Conservation (phyloP, 345 rosid genomes). For the Trapa bicornis region DNA sequence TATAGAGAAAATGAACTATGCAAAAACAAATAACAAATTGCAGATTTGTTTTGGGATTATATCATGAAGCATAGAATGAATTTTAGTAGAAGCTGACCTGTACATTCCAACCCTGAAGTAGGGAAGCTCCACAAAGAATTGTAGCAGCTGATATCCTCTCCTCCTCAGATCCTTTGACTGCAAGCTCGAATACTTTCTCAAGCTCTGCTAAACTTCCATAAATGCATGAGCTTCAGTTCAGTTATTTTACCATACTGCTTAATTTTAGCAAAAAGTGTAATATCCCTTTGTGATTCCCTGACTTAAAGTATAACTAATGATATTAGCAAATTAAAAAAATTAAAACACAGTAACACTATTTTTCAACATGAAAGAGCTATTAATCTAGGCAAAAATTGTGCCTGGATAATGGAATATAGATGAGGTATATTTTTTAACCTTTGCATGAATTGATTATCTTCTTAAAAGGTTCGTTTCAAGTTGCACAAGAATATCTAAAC, state of each 20-base stretch:
- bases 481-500: neutral
- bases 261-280: conserved; percentile 51
- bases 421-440: neutral
- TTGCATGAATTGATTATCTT: neutral
- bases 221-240: conserved; percentile 83
- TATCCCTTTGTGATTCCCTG: conserved; percentile 48
- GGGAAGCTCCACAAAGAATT: conserved; percentile 91
- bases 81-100: conserved; percentile 40
- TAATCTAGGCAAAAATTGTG: neutral
- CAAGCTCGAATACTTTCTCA: conserved; percentile 81
- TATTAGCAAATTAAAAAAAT: neutral
- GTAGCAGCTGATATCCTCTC: conserved; percentile 90
- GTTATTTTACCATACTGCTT: conserved; percentile 54
- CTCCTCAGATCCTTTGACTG: conserved; percentile 67
- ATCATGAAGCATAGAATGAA: neutral
- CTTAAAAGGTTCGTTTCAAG: neutral
- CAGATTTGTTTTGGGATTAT: neutral
- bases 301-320: conserved; percentile 45
- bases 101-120: conserved; percentile 87
- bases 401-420: neutral
- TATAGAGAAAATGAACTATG: neutral
- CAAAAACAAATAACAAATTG: neutral
- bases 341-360: neutral
- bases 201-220: conserved; percentile 98
- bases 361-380: neutral